Conservation (phyloP, 2,329 filamentous ascomycete species). For the Rutstroemia sp. region DNA sequence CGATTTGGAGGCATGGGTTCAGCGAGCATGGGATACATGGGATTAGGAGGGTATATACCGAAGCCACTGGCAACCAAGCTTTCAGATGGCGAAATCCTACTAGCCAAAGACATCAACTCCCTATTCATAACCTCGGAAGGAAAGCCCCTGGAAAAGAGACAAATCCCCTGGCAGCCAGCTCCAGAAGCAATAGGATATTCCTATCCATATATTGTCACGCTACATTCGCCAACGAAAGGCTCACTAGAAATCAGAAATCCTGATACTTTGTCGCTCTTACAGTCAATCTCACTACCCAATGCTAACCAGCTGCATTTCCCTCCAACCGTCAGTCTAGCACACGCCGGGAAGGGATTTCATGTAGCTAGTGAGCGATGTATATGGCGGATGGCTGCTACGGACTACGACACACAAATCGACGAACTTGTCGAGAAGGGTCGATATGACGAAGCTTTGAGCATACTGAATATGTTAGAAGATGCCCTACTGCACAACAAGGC, state of each 20-base stretch:
- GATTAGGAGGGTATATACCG: slow-evolving; percentile 83
- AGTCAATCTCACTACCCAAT: slow-evolving; percentile 74
- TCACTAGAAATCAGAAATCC: slow-evolving; percentile 87
- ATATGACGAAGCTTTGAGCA: slow-evolving; percentile 87
- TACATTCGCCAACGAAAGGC: slow-evolving; percentile 78
- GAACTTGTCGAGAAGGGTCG: slow-evolving; percentile 66
- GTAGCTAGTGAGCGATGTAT: slow-evolving; percentile 86
- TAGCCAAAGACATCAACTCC: slow-evolving; percentile 98
- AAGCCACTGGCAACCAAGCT: slow-evolving; percentile 82
- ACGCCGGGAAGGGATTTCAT: slow-evolving; percentile 92
- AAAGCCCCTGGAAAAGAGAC: slow-evolving; percentile 71
- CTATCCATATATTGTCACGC: slow-evolving; percentile 86
- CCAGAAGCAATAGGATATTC: slow-evolving; percentile 93
- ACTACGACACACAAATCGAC: slow-evolving; percentile 84
- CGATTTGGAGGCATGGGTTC: slow-evolving; percentile 78
- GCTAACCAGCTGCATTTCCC: slow-evolving; percentile 85
- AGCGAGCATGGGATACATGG: slow-evolving; percentile 94
- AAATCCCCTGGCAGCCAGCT: slow-evolving; percentile 85
- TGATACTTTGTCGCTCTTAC: slow-evolving; percentile 80
- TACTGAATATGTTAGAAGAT: slow-evolving; percentile 86
- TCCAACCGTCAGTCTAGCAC: slow-evolving; percentile 86
- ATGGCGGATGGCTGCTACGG: slow-evolving; percentile 92
- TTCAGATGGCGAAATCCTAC: slow-evolving; percentile 72
- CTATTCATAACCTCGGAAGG: slow-evolving; percentile 83
- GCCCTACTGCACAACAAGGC: slow-evolving; percentile 79